phyloP scores from a whole-genome alignment of 768 basidiomycete genomes.

The Agrocybe praecox region DNA sequence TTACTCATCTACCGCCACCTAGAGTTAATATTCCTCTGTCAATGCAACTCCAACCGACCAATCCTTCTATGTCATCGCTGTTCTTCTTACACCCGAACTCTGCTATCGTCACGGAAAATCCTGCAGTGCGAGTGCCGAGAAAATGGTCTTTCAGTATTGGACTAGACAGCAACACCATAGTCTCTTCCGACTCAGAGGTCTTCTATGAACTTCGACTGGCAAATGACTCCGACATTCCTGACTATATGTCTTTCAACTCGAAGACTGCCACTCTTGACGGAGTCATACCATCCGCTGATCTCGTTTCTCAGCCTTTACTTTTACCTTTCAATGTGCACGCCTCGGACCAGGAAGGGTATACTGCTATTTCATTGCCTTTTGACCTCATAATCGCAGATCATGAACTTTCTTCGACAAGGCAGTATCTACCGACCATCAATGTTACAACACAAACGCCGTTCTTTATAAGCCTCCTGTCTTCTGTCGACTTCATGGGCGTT shows the following conservation, averaged over 20 bases:
- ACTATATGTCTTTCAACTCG: conserved; percentile 76
- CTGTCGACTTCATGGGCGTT: conserved; percentile 64
- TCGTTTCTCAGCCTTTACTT: conserved; percentile 37
- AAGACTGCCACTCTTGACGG: conserved; percentile 77
- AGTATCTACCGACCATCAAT: conserved; percentile 67
- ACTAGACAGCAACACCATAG: conserved; percentile 67
- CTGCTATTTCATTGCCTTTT: conserved; percentile 61
- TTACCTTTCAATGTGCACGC: conserved; percentile 63
- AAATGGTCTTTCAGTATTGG: conserved; percentile 93
- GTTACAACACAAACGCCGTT: conserved; percentile 60
- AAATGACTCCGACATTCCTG: conserved; percentile 72
- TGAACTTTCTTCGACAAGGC: conserved; percentile 55
- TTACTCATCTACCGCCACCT: conserved; percentile 56
- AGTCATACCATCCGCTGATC: conserved; percentile 57
- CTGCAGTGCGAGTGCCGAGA: conserved; percentile 73
- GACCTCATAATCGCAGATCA: conserved; percentile 67
- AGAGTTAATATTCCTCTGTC: conserved; percentile 52
- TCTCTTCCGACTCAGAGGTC: conserved; percentile 40
- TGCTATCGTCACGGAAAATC: conserved; percentile 50
- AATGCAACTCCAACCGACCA: conserved; percentile 61
- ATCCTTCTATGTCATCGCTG: conserved; percentile 75
- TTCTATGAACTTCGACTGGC: conserved; percentile 66
- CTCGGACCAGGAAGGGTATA: conserved; percentile 75
- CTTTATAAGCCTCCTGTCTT: conserved; percentile 52
- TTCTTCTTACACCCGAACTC: conserved; percentile 65